Base-by-base conservation (phyloP, 495 filamentous ascomycete genomes). In the Monascus purpureus region DNA sequence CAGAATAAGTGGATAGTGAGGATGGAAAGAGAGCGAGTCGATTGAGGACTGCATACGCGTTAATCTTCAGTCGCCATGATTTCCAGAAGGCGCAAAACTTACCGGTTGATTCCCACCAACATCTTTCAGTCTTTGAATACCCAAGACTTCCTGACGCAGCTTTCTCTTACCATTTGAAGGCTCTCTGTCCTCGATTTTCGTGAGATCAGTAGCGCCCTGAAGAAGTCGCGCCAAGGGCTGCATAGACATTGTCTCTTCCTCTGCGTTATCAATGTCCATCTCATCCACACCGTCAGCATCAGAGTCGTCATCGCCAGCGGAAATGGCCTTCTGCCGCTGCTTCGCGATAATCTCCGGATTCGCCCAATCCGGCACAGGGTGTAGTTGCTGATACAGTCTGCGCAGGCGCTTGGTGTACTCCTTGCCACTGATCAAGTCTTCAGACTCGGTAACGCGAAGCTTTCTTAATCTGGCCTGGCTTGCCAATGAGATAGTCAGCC, bases 11-110 rank as follows among this genome's bases (percentile, higher is more conserved):
- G 90, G 83, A 42, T 84, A 76, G 32, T 68, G 61, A 18, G 88
- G 87, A 60, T 97, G 90, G 68, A 95, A 94, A 9, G 67, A 67
- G 23, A 97, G 75, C 12, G 84, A 84, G 14, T 76, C 77, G 45
- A 95, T 73, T 9, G 81, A 71, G 11, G 83, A 92, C 62, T 79
- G 52, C 41, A 65, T 33, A 25, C 29, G 26, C 23, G 17, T 16
- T 33, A 8, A 13, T 8, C 25, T 13, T 29, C 28, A 32, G 28
- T 17, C n/a, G 28, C 16, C 15, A 16, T 11, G 4, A 8, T 30
- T 5, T 3, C 28, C 28, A 30, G 6, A 2, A 11, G 6, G 18
- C 15, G 6, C 13, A 17, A 31, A 14, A 54, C 63, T 54, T 62
- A 77, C 73, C 35, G 72, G 67, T 42, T 73, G 70, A 8, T 50